Evolutionary conservation across 2,329 filamentous ascomycete species (phyloP).

Genomic region (Pseudofabraea citricarpa): DNA sequence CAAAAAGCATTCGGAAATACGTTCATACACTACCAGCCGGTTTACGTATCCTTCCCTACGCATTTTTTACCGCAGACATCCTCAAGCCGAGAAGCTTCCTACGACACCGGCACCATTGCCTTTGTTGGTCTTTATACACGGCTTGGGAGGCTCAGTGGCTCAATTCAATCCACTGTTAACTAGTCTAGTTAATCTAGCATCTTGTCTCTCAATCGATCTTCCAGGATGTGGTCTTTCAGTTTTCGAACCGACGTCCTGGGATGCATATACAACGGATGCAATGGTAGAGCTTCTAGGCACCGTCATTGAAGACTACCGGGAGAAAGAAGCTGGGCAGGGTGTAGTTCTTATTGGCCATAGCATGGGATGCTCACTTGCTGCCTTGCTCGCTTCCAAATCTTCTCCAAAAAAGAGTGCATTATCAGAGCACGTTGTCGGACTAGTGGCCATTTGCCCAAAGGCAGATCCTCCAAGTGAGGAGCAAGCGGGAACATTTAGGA

Average conservation of each 20-base stretch:
- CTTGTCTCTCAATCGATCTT: slow-evolving; percentile 83
- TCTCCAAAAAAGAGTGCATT: slow-evolving; percentile 48
- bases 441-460: slow-evolving; percentile 78
- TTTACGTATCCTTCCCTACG: slow-evolving; percentile 71
- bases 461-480: slow-evolving; percentile 56
- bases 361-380: slow-evolving; percentile 78
- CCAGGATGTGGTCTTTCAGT: slow-evolving; percentile 83
- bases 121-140: slow-evolving; percentile 86
- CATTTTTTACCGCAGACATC: slow-evolving; percentile 78
- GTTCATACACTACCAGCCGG: slow-evolving; percentile 64
- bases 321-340: slow-evolving; percentile 59
- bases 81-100: slow-evolving; percentile 77
- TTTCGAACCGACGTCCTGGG: slow-evolving; percentile 66
- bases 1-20: slow-evolving; percentile 67
- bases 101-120: slow-evolving; percentile 69
- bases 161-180: slow-evolving; percentile 81
- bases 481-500: slow-evolving; percentile 45
- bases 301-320: slow-evolving; percentile 69
- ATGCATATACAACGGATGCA: slow-evolving; percentile 74
- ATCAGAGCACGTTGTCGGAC: slow-evolving; percentile 62
- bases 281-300: slow-evolving; percentile 70
- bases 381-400: slow-evolving; percentile 55
- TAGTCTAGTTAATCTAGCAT: slow-evolving; percentile 75
- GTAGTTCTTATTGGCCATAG: slow-evolving; percentile 84
- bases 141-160: slow-evolving; percentile 84